Evolutionary conservation across 2,329 filamentous ascomycete species (phyloP).

Genomic region (Fusarium nisikadoi): DNA sequence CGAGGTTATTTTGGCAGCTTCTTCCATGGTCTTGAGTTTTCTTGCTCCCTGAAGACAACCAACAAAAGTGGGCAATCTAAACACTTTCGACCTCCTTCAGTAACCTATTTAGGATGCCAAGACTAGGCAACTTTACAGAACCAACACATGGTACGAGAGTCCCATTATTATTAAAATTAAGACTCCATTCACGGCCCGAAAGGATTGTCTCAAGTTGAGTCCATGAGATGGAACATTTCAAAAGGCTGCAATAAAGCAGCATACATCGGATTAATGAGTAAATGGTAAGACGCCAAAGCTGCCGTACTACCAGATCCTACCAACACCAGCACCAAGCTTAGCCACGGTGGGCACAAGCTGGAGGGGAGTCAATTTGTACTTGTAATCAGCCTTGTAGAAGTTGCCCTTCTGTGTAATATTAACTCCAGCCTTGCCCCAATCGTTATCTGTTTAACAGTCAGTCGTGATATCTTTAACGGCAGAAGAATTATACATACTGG

Average conservation of each 20-base stretch:
- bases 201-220: background rate
- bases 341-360: slow-evolving; percentile 54
- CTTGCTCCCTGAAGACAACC: background rate
- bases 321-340: slow-evolving; percentile 58
- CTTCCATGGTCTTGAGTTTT: no score
- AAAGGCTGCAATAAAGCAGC: background rate
- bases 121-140: background rate
- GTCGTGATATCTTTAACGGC: slow-evolving; percentile 37
- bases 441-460: slow-evolving; percentile 49
- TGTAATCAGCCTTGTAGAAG: slow-evolving; percentile 60
- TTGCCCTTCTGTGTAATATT: slow-evolving; percentile 64
- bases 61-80: background rate
- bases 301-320: slow-evolving; percentile 48
- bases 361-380: slow-evolving; percentile 59
- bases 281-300: rapidly evolving
- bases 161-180: background rate
- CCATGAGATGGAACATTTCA: no score
- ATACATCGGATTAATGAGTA: background rate
- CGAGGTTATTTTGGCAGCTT: no score
- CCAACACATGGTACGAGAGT: background rate
- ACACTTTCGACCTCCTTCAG: background rate
- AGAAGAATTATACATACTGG: slow-evolving; percentile 51
- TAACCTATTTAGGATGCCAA: background rate
- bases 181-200: background rate
- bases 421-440: slow-evolving; percentile 59